phyloP scores from a whole-genome alignment of 257 asterid species.

The Ilex asprella region DNA sequence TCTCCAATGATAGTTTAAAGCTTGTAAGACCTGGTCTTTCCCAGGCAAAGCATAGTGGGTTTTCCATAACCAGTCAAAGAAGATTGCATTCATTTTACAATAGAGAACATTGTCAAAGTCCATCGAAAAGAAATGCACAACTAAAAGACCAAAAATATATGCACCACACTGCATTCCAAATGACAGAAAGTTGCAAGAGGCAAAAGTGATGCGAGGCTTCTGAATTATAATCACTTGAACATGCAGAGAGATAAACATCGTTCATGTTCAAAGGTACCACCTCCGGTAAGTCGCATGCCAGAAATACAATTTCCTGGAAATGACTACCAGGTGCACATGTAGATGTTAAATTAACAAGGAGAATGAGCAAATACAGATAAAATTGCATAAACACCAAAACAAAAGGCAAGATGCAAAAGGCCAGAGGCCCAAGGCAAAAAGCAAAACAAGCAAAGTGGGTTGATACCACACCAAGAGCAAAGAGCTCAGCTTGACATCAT shows the following conservation, averaged over 20 bases:
- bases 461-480: slow-evolving; percentile 7
- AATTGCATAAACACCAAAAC: background rate
- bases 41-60: too few relatives aligned
- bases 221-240: background rate
- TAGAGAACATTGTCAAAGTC: too few relatives aligned
- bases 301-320: slow-evolving; percentile 35
- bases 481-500: slow-evolving; percentile 16
- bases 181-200: too few relatives aligned
- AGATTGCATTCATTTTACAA: too few relatives aligned
- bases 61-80: too few relatives aligned
- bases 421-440: slow-evolving; percentile 3
- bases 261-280: slow-evolving; percentile 46
- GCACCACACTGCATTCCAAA: too few relatives aligned
- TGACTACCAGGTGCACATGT: slow-evolving; percentile 79
- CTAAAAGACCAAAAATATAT: too few relatives aligned
- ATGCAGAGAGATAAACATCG: slow-evolving; percentile 26
- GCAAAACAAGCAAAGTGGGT: slow-evolving; percentile 1
- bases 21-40: too few relatives aligned
- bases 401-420: background rate
- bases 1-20: too few relatives aligned
- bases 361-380: slow-evolving; percentile 13
- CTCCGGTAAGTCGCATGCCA: slow-evolving; percentile 72
- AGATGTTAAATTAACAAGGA: slow-evolving; percentile 16
- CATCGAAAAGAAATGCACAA: too few relatives aligned
- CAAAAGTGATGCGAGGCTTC: too few relatives aligned